Base-by-base conservation (phyloP, 768 basidiomycete genomes). In the Glaciozyma martinii region DNA sequence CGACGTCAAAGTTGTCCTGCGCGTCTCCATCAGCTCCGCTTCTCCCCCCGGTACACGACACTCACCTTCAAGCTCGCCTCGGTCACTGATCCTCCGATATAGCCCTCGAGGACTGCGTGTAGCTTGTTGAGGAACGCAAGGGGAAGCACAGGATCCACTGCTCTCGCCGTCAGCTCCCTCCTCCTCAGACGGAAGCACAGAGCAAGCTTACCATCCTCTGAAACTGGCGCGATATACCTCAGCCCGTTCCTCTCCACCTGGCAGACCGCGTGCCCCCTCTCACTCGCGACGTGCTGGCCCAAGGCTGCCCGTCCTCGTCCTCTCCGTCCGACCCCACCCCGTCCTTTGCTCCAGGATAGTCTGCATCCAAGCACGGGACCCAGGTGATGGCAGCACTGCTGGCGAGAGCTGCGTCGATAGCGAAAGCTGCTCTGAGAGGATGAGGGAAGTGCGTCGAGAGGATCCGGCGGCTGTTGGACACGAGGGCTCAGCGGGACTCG, bases 1-100 rank as follows among this genome's bases (percentile, higher is more conserved):
- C 61, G 47, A 70, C 42, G 37, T 70, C 69, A 29, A 70, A 70
- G 60, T 70, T 47, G 63, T 70, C 69, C 68, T 70, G 18, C 13
- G 42, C 18, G 56, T 16, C 16, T 33, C 6, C 33, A n/a, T 33
- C 10, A 33, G 33, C 33, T 33, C 33, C 33, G 33, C 10, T 33
- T 33, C 6, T 5, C 5, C 6, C 10, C 5, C 10, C 5, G 16
- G 8, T 6, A n/a, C 10, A 10, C 5, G 15, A n/a, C 18, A 23
- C 54, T 25, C n/a, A 70, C 68, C 63, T 70, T 70, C 30, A 70
- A 29, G 47, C 55, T 61, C 8, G 60, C 57, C 49, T 70, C 66
- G 4, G 69, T 65, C 12, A 66, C 66, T 2, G 66, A 61, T 0
- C 66, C 69, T 21, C 25, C 33, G 50, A 70, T 66, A 55, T 70